Percentiles rank a stretch among this genome's conserved stretches.
phyloP scores from a whole-genome alignment of 305 asterid species.

The Striga hermonthica region DNA sequence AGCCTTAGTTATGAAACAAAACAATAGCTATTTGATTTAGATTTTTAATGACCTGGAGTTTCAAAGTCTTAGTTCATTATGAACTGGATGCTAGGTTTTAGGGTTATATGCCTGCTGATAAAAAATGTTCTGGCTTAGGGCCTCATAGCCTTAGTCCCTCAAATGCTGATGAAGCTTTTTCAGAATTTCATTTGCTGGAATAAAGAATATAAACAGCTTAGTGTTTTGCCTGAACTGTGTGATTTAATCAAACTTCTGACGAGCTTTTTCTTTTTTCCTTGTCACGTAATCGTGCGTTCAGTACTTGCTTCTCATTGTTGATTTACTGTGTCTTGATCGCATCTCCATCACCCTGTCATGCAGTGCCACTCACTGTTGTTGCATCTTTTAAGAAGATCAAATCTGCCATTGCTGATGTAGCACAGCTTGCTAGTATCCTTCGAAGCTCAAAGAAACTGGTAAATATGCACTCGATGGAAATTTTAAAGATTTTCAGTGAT shows the following conservation, averaged over 20 bases:
- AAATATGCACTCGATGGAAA: slow-evolving; percentile 28
- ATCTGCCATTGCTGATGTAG: slow-evolving; percentile 46
- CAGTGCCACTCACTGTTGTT: slow-evolving; percentile 71
- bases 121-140: not conserved
- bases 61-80: slow-evolving; percentile 4
- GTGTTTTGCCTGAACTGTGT: not conserved
- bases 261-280: slow-evolving; percentile 10
- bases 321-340: slow-evolving; percentile 17
- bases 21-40: not conserved
- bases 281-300: not conserved
- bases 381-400: slow-evolving; percentile 80
- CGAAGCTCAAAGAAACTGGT: slow-evolving; percentile 64
- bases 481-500: not conserved
- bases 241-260: not conserved
- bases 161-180: slow-evolving; percentile 1
- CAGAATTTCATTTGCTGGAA: not conserved
- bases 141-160: not conserved
- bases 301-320: slow-evolving; percentile 4
- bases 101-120: slow-evolving; percentile 6
- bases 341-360: slow-evolving; percentile 25
- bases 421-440: slow-evolving; percentile 64
- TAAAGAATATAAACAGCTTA: slow-evolving; percentile 5
- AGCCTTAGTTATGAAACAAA: not conserved
- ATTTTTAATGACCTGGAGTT: slow-evolving; percentile 3
- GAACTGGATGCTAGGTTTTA: slow-evolving; percentile 13